A percentile compares a stretch with the other conserved stretches of the same genome.
Evolutionary conservation across 208 protist species (phyloP).

Genomic region (Blastocrithidia nonstop): DNA sequence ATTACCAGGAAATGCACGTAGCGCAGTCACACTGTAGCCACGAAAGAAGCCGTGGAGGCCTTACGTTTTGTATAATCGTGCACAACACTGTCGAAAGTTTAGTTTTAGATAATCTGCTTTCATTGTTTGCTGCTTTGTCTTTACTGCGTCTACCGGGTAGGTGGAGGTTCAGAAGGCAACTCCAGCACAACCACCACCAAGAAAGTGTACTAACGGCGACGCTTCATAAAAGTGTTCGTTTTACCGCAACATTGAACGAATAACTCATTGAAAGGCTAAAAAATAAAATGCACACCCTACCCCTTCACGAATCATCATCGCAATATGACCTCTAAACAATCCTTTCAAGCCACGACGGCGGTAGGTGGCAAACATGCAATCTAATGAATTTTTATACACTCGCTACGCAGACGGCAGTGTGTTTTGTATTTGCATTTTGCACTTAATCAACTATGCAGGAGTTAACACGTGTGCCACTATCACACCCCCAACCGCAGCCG

Average conservation of each 20-base stretch:
- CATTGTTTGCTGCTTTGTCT: slow-evolving; percentile 83
- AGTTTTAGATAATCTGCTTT: slow-evolving; percentile 64
- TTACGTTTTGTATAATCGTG: slow-evolving; percentile 65
- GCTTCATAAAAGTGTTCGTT: slow-evolving; percentile 55
- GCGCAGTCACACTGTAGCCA: slow-evolving; percentile 71
- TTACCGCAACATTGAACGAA: slow-evolving; percentile 42
- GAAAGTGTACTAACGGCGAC: slow-evolving; percentile 54
- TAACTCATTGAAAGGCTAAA: slow-evolving; percentile 64
- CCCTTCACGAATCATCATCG: slow-evolving; percentile 80
- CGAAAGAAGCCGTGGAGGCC: slow-evolving; percentile 74
- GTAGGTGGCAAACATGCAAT: slow-evolving; percentile 59
- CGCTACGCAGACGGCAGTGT: slow-evolving; percentile 51
- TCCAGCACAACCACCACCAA: slow-evolving; percentile 77
- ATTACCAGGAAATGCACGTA: slow-evolving; percentile 85
- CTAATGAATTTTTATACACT: slow-evolving; percentile 64
- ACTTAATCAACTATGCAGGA: slow-evolving; percentile 85
- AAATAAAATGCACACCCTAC: slow-evolving; percentile 80
- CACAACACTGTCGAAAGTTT: slow-evolving; percentile 53
- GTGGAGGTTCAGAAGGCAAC: slow-evolving; percentile 82
- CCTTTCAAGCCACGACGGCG: slow-evolving; percentile 42
- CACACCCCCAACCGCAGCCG: slow-evolving; percentile 48
- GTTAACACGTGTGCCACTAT: slow-evolving; percentile 76
- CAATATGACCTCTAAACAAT: slow-evolving; percentile 70
- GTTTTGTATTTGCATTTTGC: slow-evolving; percentile 86
- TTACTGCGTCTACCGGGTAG: slow-evolving; percentile 82